Conservation (phyloP, 2,329 filamentous ascomycete genomes). For the Fusarium secorum region DNA sequence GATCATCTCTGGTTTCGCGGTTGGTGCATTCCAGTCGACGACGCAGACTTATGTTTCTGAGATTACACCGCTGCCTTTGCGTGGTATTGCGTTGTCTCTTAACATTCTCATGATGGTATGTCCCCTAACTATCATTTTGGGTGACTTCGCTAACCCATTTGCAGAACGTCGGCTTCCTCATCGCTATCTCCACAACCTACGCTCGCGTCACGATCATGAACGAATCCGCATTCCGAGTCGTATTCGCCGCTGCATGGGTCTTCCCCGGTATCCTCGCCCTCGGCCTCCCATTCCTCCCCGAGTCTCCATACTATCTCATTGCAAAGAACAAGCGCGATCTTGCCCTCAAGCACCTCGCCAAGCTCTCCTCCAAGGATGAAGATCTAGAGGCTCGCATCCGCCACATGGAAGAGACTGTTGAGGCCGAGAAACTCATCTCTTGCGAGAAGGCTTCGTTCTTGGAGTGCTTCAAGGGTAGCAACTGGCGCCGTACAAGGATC, state of each 20-base stretch:
- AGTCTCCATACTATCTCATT: conserved; percentile 15
- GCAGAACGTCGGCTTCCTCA: conserved; percentile 1
- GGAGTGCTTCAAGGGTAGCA: conserved; percentile 13
- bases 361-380: background rate
- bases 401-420: background rate
- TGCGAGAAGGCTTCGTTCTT: conserved; percentile 7
- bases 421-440: background rate
- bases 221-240: conserved; percentile 4
- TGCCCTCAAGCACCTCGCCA: background rate
- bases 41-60: conserved; percentile 19
- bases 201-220: background rate
- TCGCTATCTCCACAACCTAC: background rate
- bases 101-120: conserved; percentile 12
- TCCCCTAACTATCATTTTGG: accelerated
- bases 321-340: conserved; percentile 8
- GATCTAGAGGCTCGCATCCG: background rate
- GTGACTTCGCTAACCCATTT: background rate
- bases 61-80: background rate
- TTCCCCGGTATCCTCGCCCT: conserved; percentile 12
- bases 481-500: conserved; percentile 15
- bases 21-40: conserved; percentile 7
- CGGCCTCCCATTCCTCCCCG: conserved; percentile 15
- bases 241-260: conserved; percentile 4
- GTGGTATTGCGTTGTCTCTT: background rate
- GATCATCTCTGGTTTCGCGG: conserved; percentile 9